Evolutionary conservation across 2,329 filamentous ascomycete genomes (phyloP), one percentile per base, ranked within the genome.

Genomic region (Coniella lustricola): DNA sequence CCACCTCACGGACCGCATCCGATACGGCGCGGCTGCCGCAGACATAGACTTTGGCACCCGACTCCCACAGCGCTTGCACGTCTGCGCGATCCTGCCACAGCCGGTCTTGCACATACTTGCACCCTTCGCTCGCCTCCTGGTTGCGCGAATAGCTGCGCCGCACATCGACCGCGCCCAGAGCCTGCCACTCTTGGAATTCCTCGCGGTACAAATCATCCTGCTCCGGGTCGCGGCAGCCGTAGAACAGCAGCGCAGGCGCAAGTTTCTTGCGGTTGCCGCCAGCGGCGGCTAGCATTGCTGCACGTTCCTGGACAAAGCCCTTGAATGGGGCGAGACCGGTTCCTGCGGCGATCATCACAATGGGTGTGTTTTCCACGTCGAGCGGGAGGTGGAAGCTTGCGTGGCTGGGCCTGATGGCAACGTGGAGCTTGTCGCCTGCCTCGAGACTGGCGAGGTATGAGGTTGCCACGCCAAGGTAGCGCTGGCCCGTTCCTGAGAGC

Each of bases 211-310:
- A 59, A 35, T 79, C 71, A 54, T 87, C 83, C 12, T 66, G 61
- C 0, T 68, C 70, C 1, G 75, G 73, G 4, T 67, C 60, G 13
- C 77, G 75, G 60, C 81, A 85, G 4, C 83, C 84, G 55, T 79
- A 74, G 67, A 84, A 85, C 1, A 87, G 69, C n/a, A 86, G 53
- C 0, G 81, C 79, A 0, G 76, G 77, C 0, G 79, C 82, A 0
- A 86, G 66, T 22, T 61, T 64, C 25, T 29, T 29, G 25, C 25
- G 25, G 25, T 49, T 68, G 3, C 79, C 79, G 0, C 68, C 68
- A n/a, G n/a, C n/a, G n/a, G n/a, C n/a, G 7, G 61, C 61, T 31
- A 72, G 61, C 66, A 75, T 69, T 39, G 67, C 67, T 0, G 76
- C 78, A 1, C 81, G 76, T 55, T 84, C 79, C 60, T 82, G 76